Conservation (phyloP, 371 early-diverging fungal species). For the Syncephalastrum monosporum region DNA sequence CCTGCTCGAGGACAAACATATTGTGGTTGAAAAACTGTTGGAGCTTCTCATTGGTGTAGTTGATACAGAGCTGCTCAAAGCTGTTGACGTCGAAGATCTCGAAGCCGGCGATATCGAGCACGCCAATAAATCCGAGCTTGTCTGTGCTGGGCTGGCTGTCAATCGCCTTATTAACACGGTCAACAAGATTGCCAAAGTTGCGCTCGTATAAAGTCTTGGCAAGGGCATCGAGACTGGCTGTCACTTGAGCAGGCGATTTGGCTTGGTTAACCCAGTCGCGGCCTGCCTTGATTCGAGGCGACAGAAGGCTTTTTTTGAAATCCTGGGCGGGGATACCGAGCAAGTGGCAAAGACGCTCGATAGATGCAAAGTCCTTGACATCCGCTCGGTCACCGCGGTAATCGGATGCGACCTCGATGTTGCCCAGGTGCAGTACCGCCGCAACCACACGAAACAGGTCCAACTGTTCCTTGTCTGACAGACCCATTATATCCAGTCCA, state of each 20-base stretch:
- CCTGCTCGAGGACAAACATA: constrained; percentile 99
- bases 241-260: constrained; percentile 85
- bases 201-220: constrained; percentile 97
- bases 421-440: constrained; percentile 96
- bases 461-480: constrained; percentile 73
- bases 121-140: constrained; percentile 86
- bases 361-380: constrained; percentile 74
- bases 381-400: constrained; percentile 84
- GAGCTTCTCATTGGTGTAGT: constrained; percentile 99
- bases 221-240: constrained; percentile 91
- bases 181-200: constrained; percentile 93
- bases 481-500: constrained; percentile 85
- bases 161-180: constrained; percentile 87
- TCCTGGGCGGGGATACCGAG: constrained; percentile 88
- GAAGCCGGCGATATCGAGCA: constrained; percentile 99
- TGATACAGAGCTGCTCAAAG: constrained; percentile 99
- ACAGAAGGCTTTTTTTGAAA: constrained; percentile 86
- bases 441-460: constrained; percentile 88
- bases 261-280: constrained; percentile 95
- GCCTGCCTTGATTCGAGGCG: constrained; percentile 95
- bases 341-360: constrained; percentile 93
- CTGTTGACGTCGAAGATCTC: constrained; percentile 98
- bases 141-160: constrained; percentile 61
- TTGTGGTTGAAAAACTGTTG: constrained; percentile 99
- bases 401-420: constrained; percentile 77